A percentile compares a stretch with the other conserved stretches of the same genome.
Evolutionary conservation across 805 yeast species (phyloP).

Genomic region (Diddensiella santjacobensis): DNA sequence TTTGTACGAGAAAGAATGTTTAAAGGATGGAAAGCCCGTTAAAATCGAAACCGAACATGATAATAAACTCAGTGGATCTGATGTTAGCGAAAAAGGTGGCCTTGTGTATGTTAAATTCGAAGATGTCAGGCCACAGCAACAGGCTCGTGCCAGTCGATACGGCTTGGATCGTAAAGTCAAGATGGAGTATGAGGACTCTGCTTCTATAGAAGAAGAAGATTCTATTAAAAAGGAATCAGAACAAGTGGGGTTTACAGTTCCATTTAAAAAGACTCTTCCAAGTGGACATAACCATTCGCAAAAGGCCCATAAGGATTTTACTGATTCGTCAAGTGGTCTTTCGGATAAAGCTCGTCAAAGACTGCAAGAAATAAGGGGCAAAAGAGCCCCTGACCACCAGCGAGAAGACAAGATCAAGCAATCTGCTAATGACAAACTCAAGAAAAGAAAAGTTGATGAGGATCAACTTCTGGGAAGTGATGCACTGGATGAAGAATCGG

Average conservation of each 20-base stretch:
- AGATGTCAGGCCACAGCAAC: not conserved
- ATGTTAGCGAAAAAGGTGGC: not conserved
- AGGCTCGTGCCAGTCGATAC: not conserved
- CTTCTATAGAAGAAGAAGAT: not conserved
- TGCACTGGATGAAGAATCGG: slow-evolving; percentile 8
- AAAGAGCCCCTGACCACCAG: not conserved
- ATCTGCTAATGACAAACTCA: not conserved
- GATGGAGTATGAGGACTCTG: not conserved
- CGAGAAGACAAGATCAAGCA: not conserved
- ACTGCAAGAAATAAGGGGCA: slow-evolving; percentile 7
- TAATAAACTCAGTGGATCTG: not conserved
- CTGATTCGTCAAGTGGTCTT: slow-evolving; percentile 9
- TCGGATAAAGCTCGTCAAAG: slow-evolving; percentile 13
- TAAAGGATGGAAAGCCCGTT: slow-evolving; percentile 4
- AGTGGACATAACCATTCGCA: not conserved
- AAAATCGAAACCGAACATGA: slow-evolving; percentile 6
- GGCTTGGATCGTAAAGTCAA: not conserved
- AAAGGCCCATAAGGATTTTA: not conserved
- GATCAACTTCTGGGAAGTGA: not conserved
- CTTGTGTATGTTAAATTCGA: not conserved
- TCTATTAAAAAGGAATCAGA: not conserved
- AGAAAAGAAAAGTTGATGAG: not conserved
- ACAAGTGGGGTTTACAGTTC: not conserved
- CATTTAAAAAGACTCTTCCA: not conserved
- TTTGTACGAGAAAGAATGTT: slow-evolving; percentile 15